Evolutionary conservation across 2,329 filamentous ascomycete species (phyloP).

Genomic region (Talaromyces sp.): DNA sequence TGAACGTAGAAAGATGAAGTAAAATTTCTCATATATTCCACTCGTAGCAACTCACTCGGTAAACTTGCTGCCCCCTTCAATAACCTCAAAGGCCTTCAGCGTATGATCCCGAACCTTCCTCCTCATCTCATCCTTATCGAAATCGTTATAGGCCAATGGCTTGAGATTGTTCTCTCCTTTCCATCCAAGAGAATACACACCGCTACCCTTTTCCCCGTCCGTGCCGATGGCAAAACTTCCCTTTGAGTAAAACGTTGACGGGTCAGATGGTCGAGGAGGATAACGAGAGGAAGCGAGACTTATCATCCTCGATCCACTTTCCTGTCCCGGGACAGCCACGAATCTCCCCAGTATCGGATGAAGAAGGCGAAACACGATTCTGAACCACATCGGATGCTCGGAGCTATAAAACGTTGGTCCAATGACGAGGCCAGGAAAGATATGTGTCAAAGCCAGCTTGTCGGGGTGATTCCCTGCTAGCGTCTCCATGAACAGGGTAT

Average conservation of each 20-base stretch:
- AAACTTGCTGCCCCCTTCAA: conserved; percentile 1
- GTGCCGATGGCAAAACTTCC: conserved; percentile 1
- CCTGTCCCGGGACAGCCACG: conserved; percentile 4
- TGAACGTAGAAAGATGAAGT: too few relatives aligned
- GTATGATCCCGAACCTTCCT: conserved; percentile 16
- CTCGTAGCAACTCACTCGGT: not conserved
- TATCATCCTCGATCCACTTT: conserved; percentile 17
- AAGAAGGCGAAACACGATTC: conserved; percentile 9
- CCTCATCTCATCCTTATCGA: conserved; percentile 16
- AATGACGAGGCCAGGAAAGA: conserved; percentile 15
- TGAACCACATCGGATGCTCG: conserved; percentile 12
- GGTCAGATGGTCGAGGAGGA: not conserved
- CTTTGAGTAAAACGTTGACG: not conserved
- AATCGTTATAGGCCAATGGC: conserved; percentile 6
- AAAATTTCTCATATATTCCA: too few relatives aligned
- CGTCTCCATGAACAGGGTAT: conserved; percentile 16
- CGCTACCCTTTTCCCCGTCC: conserved; percentile 9
- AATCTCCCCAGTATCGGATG: conserved; percentile 7
- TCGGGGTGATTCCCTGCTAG: conserved; percentile 12
- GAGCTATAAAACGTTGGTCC: conserved; percentile 3
- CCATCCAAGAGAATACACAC: conserved; percentile 15
- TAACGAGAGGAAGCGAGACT: conserved; percentile 16
- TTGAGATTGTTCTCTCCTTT: conserved; percentile 10
- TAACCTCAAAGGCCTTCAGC: conserved; percentile 14
- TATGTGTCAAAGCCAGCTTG: conserved; percentile 10